Evolutionary conservation across 495 filamentous ascomycete species (phyloP), one percentile per base, ranked within the genome.

Genomic region (Cetradonia linearis): DNA sequence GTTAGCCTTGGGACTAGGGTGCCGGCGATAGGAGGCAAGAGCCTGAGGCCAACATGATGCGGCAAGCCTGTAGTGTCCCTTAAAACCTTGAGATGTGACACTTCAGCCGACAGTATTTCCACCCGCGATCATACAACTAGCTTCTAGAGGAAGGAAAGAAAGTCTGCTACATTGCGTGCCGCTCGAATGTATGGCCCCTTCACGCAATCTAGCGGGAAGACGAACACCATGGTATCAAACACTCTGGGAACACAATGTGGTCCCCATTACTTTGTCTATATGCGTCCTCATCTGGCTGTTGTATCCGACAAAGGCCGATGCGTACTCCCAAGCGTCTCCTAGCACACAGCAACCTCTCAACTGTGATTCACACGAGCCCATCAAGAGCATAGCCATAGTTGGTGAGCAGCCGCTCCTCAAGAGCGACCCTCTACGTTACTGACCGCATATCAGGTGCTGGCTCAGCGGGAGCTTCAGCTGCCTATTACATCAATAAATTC

Each of bases 381-480:
- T 71, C 0, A 79, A 73, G 59, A 69, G 71, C 57, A 72, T 80
- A 9, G 77, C 77, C 59, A 67, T 80, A 40, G 74, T 80, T 52
- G 77, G 77, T 78, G 66, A 56, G 70, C 47, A 28, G 7, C 3
- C n/a, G 31, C 23, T 1, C 14, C 27, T 23, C 1, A 16, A 13
- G 23, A 8, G 20, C 7, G 31, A 18, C 10, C 5, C 25, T 38
- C 42, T 47, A 52, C 30, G 33, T 48, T 18, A 18, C 56, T 56
- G 23, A 68, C 34, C 59, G 40, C 25, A 36, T 11, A 52, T 6
- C 65, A 96, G 92, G 93, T 61, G 93, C 93, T 70, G 93, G 93
- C 28, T 84, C 93, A 50, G 94, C 80, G 20, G 94, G 93, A 14
- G 81, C 94, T 3, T 94, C 91, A 14, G 76, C 91, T 11, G 92